Evolutionary conservation across 257 asterid genomes (phyloP).

Genomic region (Gardenia jasminoides): DNA sequence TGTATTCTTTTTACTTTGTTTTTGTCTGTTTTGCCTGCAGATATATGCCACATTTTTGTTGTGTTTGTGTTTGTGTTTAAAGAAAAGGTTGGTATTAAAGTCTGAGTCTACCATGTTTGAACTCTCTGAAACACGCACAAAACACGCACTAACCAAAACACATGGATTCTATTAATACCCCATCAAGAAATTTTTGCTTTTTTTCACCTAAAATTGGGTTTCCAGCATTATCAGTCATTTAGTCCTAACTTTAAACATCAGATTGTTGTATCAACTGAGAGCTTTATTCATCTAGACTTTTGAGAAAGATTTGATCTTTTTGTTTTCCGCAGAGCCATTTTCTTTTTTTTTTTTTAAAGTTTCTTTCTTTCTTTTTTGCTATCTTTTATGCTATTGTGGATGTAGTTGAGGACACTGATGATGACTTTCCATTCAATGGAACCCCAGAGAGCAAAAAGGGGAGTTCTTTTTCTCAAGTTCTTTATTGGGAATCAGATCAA

Average conservation of each 20-base stretch:
- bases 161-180: background rate
- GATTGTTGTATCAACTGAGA: no score
- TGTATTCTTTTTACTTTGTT: background rate
- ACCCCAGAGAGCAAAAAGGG: background rate
- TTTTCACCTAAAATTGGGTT: background rate
- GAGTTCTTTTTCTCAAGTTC: conserved; percentile 7
- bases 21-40: background rate
- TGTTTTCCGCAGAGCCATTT: background rate
- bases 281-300: background rate
- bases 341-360: no score
- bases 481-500: conserved; percentile 21
- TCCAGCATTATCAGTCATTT: background rate
- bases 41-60: conserved; percentile 10
- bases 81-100: background rate
- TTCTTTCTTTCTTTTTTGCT: background rate
- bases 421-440: conserved; percentile 3
- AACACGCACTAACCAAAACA: no score
- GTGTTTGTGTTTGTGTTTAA: background rate
- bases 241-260: no score
- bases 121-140: no score
- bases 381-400: background rate
- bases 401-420: background rate
- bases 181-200: background rate
- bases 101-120: background rate
- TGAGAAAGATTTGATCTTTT: conserved; percentile 5